Evolutionary conservation across 306 rosid species (phyloP), one percentile per base, ranked within the genome.

Genomic region (Trichosanthes truncata): DNA sequence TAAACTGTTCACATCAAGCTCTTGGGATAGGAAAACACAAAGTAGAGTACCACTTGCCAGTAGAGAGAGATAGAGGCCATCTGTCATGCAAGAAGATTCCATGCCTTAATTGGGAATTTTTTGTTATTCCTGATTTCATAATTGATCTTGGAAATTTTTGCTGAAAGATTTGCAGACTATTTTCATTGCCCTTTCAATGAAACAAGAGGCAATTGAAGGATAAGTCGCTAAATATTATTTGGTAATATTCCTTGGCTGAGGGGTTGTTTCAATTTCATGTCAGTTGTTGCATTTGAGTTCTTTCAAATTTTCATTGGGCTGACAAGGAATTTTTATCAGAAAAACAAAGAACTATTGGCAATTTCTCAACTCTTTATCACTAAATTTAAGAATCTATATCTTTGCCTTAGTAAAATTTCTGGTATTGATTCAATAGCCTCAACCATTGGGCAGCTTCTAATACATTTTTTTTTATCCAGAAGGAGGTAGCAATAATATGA

Each of bases 111-210:
- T 74, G 78, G 45, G 60, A 74, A 74, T 74, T 74, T n/a, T 74
- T 74, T 49, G 59, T 73, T 73, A 26, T 46, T 73, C 78, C 78
- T 48, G 7, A 73, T 73, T 25, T 29, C 57, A 72, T 72, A 43
- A 46, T 7, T 72, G 40, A 26, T 46, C 38, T 45, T 73, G 8
- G 7, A 4, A 48, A 15, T 15, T 48, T 52, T 48, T 46, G 14
- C 60, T 73, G 1, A 7, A 48, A 73, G 78, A 73, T 73, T 73
- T 73, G 78, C 57, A 48, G 26, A 73, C 56, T 31, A 29, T 25
- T 46, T 73, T 73, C 60, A 73, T 48, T 73, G 78, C 78, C 78
- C 78, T 74, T 74, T 74, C 78, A 74, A 29, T 48, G 59, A 49
- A 74, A 48, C 78, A 74, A 74, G 78, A 74, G 78, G 35, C 78